Conservation (phyloP, 176 grass and related monocot species). For the Cenchrus americanus region DNA sequence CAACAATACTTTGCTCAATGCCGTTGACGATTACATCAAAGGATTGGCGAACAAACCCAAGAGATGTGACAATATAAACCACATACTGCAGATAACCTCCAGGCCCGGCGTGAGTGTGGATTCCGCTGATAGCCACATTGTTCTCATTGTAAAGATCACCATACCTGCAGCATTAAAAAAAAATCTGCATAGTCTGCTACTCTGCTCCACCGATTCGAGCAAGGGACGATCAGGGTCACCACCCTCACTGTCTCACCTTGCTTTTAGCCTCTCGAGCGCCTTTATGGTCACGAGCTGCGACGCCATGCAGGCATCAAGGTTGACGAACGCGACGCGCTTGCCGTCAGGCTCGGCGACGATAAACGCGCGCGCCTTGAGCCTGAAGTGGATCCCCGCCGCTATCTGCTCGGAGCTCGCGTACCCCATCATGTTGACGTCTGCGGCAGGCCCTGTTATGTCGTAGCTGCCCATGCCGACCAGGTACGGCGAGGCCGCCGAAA, state of each 20-base stretch:
- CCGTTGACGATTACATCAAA: conserved; percentile 90
- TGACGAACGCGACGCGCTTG: conserved; percentile 83
- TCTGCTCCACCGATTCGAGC: background rate
- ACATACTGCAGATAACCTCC: conserved; percentile 97
- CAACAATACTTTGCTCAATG: conserved; percentile 81
- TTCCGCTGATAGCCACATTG: conserved; percentile 88
- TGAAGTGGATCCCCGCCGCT: conserved; percentile 87
- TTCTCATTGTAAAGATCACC: conserved; percentile 83
- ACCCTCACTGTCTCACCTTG: conserved; percentile 68
- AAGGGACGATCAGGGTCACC: background rate
- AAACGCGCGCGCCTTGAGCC: conserved; percentile 87
- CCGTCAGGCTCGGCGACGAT: conserved; percentile 83
- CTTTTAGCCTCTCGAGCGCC: conserved; percentile 85
- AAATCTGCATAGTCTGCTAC: background rate
- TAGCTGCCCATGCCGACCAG: conserved; percentile 84
- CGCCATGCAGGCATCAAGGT: conserved; percentile 97
- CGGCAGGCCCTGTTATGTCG: conserved; percentile 94
- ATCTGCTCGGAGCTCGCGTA: conserved; percentile 84
- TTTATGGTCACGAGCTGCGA: conserved; percentile 90
- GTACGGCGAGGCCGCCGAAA: conserved; percentile 58
- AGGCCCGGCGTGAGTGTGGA: conserved; percentile 92
- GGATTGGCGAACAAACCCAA: conserved; percentile 95
- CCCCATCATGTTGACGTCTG: conserved; percentile 99
- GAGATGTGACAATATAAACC: conserved; percentile 91
- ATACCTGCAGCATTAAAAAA: conserved; percentile 61